phyloP scores from a whole-genome alignment of 108 stramenopile genomes.

The Fistulifera pelliculosa region DNA sequence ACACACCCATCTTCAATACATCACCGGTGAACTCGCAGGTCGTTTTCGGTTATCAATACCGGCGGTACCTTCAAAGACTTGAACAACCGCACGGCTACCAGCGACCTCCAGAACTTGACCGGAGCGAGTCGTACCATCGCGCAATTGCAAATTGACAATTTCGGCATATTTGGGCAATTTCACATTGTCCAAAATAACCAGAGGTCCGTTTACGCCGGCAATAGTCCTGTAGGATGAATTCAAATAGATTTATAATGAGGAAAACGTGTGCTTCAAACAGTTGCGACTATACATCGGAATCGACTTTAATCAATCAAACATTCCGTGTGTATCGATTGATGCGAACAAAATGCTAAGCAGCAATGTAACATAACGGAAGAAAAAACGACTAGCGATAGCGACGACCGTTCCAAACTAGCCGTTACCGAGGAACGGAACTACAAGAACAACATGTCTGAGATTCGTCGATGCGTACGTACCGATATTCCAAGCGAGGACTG shows the following conservation, averaged over 20 bases:
- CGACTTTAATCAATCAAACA: too few species aligned
- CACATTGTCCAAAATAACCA: constrained; percentile 99
- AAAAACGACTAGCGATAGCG: not conserved
- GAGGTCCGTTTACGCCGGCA: constrained; percentile 96
- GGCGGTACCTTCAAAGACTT: constrained; percentile 99
- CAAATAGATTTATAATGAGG: not conserved
- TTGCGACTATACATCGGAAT: too few species aligned
- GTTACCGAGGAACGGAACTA: too few species aligned
- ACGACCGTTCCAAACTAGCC: too few species aligned
- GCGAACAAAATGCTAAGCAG: too few species aligned
- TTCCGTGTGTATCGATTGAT: too few species aligned
- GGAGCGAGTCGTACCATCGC: constrained; percentile 90
- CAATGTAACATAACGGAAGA: not conserved
- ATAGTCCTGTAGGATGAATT: constrained; percentile 81
- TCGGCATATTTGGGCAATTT: constrained; percentile 98
- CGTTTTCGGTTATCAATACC: constrained; percentile 98
- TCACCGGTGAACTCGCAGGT: constrained; percentile 97
- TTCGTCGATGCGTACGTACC: constrained; percentile 34
- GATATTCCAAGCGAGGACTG: constrained; percentile 80
- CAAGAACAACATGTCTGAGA: too few species aligned
- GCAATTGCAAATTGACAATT: constrained; percentile 95
- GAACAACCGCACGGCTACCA: constrained; percentile 95
- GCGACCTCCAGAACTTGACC: constrained; percentile 98
- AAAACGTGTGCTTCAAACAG: too few species aligned
- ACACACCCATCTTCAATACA: constrained; percentile 97